Base-by-base conservation (phyloP, 352 stramenopile genomes). In the Saprolegnia diclina region DNA sequence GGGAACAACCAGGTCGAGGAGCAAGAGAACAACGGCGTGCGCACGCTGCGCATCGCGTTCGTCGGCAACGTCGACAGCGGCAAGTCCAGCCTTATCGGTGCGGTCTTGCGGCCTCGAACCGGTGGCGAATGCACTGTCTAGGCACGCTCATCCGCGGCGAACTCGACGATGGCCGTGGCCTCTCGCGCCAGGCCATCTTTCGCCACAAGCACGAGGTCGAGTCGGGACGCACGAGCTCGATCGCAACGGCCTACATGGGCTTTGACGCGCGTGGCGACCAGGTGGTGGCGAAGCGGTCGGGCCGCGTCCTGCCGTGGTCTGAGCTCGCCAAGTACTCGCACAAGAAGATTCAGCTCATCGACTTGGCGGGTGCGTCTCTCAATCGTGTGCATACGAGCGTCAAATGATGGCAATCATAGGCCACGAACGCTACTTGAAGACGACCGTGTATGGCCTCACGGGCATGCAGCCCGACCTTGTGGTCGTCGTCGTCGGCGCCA, bases 341-440 rank as follows among this genome's bases (percentile, higher is more conserved):
- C 77, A 93, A 93, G 67, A 79, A 86, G 24, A 87, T 95, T 52
- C 87, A 95, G 72, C 74, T 95, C n/a, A 95, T 95, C 62, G 87
- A 95, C 57, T 72, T 95, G 59, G 87, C 87, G 0, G 82, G 65
- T 67, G 42, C 18, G 22, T 24, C 11, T 53, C 45, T 59, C 35
- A 11, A 10, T 11, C 57, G 7, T 54, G 4, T 56, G 48, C 26
- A 1, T 22, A 19, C 19, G 22, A 22, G 6, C n/a, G 45, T 53
- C 16, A n/a, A n/a, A 24, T 68, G 26, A 59, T 59, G n/a, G 0
- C 22, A n/a, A 26, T 38, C 37, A 5, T 71, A 71, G 91, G 97
- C 14, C 97, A 99, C 74, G 96, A 99, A 69, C 98, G 98, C 72
- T 99, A 99, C 79, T 82, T 99, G 44, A 99, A 99, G 82, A 99